Base-by-base conservation (phyloP, 2,329 filamentous ascomycete species). In the Stachybotrys echinatus region DNA sequence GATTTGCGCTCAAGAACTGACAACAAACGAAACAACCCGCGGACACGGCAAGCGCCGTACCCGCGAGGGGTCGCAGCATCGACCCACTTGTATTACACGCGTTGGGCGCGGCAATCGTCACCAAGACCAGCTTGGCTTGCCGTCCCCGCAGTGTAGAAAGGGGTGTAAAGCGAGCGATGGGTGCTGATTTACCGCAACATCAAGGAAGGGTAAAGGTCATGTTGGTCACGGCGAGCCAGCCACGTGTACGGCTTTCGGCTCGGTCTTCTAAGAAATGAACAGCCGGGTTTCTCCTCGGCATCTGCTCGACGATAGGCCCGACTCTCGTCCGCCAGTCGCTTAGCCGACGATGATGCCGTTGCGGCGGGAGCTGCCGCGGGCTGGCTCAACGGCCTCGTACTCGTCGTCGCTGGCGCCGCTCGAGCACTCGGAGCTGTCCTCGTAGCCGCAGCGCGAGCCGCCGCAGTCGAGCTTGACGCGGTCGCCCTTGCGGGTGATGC, bases 391-490 rank as follows among this genome's bases (percentile, higher is more conserved):
- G 45, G 58, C 55, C 50, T 85, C 82, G 52, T 73, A 72, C 57
- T 81, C 80, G 61, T 84, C 81, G 55, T 86, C 84, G 61, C 64
- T 74, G 52, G 59, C 73, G 59, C 85, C 85, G 60, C 80, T 87
- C 58, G 84, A 90, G 77, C 85, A 89, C 50, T 82, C 80, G 48
- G 75, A 80, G 55, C 77, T 81, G 53, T 87, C 83, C 62, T 89
- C 85, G 74, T 88, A 94, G 64, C 89, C 89, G 73, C 92, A 96
- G 67, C 89, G 86, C 54, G 84, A 77, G 60, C 92, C 92, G 61
- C 91, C 91, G 66, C 92, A 97, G 81, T 96, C 92, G 69, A 96
- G 84, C 81, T 92, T 94, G 80, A 97, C 88, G 64, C 92, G 86
- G 71, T 95, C 88, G 65, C 92, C 91, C 70, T 87, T 85, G 74